Conservation (phyloP, 352 stramenopile genomes). For the Phytophthora ramorum region DNA sequence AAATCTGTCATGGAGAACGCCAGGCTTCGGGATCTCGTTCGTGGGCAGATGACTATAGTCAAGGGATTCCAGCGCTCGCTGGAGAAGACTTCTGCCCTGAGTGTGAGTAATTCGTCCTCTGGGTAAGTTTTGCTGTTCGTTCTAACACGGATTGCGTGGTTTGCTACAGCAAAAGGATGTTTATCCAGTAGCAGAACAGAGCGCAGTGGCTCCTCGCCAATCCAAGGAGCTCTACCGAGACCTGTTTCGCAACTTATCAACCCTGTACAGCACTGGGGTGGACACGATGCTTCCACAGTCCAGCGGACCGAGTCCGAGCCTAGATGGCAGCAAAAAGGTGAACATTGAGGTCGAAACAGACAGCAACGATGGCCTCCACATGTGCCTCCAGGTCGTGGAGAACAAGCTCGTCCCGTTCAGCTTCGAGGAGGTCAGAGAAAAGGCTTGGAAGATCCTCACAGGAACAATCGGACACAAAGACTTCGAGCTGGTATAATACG, state of each 20-base stretch:
- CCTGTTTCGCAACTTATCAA: slow-evolving; percentile 45
- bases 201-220: background rate
- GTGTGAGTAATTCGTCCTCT: background rate
- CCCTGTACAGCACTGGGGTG: slow-evolving; percentile 32
- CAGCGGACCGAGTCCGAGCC: slow-evolving; percentile 18
- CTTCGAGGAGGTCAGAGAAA: slow-evolving; percentile 35
- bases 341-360: slow-evolving; percentile 58
- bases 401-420: slow-evolving; percentile 42
- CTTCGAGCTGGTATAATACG: slow-evolving; percentile 41
- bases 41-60: slow-evolving; percentile 33
- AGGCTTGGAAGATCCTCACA: slow-evolving; percentile 48
- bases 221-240: slow-evolving; percentile 40
- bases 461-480: slow-evolving; percentile 25
- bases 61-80: slow-evolving; percentile 38
- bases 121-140: background rate
- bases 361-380: slow-evolving; percentile 31
- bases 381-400: slow-evolving; percentile 57
- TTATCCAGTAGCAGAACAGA: slow-evolving; percentile 11
- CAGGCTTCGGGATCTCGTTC: slow-evolving; percentile 50
- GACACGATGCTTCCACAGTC: slow-evolving; percentile 33
- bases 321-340: slow-evolving; percentile 39
- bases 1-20: slow-evolving; percentile 50
- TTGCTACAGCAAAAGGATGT: slow-evolving; percentile 32
- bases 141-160: background rate
- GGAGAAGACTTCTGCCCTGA: slow-evolving; percentile 21